Evolutionary conservation across 768 basidiomycete species (phyloP).

Genomic region (Lentinus tigrinus): DNA sequence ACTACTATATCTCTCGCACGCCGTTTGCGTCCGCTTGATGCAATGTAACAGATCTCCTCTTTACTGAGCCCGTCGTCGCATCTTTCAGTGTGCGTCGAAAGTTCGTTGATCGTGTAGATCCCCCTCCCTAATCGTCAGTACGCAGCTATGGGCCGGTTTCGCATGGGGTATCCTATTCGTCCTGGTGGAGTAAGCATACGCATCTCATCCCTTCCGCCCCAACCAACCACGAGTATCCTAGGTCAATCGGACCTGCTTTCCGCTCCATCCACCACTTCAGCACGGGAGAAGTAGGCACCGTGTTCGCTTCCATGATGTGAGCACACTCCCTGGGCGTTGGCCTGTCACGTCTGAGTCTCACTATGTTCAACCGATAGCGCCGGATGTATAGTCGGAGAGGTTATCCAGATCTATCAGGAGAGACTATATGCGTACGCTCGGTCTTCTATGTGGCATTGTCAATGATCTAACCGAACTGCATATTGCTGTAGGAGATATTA

Average conservation of each 20-base stretch:
- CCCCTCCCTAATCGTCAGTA: neutral
- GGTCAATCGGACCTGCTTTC: conserved; percentile 57
- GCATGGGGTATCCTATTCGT: conserved; percentile 76
- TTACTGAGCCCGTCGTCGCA: conserved; percentile 72
- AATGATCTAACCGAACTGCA: neutral
- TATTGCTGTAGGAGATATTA: conserved; percentile 24
- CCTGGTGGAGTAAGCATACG: conserved; percentile 45
- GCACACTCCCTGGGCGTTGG: conserved; percentile 9
- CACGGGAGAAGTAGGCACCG: conserved; percentile 55
- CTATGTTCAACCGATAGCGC: conserved; percentile 36
- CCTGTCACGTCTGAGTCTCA: too few relatives aligned
- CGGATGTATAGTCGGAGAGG: conserved; percentile 37
- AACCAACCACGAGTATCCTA: too few relatives aligned
- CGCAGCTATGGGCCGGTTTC: conserved; percentile 67
- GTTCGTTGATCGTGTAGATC: neutral
- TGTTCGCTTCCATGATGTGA: conserved; percentile 58
- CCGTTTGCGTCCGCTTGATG: neutral
- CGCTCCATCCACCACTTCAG: conserved; percentile 56
- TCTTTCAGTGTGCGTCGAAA: conserved; percentile 60
- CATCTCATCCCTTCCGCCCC: too few relatives aligned
- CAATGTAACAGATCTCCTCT: conserved; percentile 48
- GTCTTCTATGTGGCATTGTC: neutral
- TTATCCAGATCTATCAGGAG: conserved; percentile 33
- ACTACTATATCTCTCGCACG: neutral
- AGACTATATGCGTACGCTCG: conserved; percentile 25